A percentile compares a stretch with the other conserved stretches of the same genome.
Conservation (phyloP, 2,329 filamentous ascomycete species). For the Pseudocercospora eumusae region DNA sequence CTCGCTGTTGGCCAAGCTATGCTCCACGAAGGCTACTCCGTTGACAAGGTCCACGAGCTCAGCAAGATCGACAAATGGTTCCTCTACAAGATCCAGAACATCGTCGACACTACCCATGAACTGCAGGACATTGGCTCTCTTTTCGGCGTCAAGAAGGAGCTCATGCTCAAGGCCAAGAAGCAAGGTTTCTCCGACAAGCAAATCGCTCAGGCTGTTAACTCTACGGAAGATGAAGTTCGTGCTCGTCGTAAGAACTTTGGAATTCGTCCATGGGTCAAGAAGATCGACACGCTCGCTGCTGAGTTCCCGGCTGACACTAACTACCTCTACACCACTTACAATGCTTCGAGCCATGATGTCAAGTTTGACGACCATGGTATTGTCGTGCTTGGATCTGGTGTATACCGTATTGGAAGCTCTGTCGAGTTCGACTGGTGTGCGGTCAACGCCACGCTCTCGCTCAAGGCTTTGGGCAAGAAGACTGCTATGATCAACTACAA, state of each 20-base stretch:
- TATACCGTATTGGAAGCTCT: constrained; percentile 95
- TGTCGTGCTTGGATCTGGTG: constrained; percentile 86
- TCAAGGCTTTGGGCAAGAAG: constrained; percentile 88
- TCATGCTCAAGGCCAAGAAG: constrained; percentile 91
- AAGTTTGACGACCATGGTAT: constrained; percentile 90
- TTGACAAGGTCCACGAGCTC: constrained; percentile 87
- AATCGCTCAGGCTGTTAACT: constrained; percentile 81
- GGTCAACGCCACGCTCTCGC: constrained; percentile 80
- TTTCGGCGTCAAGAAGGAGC: constrained; percentile 81
- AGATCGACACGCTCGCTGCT: constrained; percentile 94
- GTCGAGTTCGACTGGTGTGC: constrained; percentile 99
- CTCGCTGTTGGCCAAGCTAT: constrained; percentile 96
- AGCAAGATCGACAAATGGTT: constrained; percentile 99
- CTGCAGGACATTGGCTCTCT: constrained; percentile 82
- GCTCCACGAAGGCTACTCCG: constrained; percentile 93
- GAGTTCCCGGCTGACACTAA: constrained; percentile 95
- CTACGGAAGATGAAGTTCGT: constrained; percentile 86
- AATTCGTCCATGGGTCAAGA: constrained; percentile 95
- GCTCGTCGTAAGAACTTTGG: constrained; percentile 81
- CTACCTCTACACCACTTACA: constrained; percentile 97
- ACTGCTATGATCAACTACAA: constrained; percentile 86
- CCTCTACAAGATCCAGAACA: constrained; percentile 95
- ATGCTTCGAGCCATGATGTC: constrained; percentile 90
- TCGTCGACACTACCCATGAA: constrained; percentile 85
- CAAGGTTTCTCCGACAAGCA: constrained; percentile 96